Percentiles rank a stretch among this genome's conserved stretches.
Evolutionary conservation across 495 filamentous ascomycete species (phyloP).

Genomic region (Penicillium soppii): DNA sequence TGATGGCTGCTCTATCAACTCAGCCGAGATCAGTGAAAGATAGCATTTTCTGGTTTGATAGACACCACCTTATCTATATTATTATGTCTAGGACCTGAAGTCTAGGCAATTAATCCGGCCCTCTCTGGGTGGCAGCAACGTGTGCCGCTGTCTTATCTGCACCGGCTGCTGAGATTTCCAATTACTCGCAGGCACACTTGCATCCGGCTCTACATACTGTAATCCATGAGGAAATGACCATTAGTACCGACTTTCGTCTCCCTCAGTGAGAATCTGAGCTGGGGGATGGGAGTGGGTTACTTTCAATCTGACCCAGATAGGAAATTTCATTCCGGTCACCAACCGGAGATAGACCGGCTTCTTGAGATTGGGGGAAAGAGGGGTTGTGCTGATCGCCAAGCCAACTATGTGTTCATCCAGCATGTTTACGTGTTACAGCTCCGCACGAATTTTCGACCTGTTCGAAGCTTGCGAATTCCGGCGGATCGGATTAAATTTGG

Average conservation of each 20-base stretch:
- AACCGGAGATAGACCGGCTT: neutral
- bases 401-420: neutral
- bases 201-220: neutral
- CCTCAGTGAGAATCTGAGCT: neutral
- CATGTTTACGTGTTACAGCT: neutral
- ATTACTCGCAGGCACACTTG: neutral
- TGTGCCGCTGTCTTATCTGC: neutral
- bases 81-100: neutral
- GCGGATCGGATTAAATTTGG: too few relatives aligned
- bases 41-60: neutral
- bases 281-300: neutral
- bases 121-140: neutral
- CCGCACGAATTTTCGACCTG: neutral
- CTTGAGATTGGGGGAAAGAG: neutral
- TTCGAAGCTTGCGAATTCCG: too few relatives aligned
- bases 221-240: neutral
- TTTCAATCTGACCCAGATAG: neutral
- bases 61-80: neutral
- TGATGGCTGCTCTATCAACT: neutral
- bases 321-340: neutral
- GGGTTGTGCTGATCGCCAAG: conserved; percentile 1
- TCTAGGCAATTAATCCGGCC: neutral
- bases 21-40: neutral
- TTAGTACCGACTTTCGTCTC: neutral
- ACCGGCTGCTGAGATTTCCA: neutral